Evolutionary conservation across 2,329 filamentous ascomycete species (phyloP), one percentile per base, ranked within the genome.

Genomic region (Colletotrichum nymphaeae): DNA sequence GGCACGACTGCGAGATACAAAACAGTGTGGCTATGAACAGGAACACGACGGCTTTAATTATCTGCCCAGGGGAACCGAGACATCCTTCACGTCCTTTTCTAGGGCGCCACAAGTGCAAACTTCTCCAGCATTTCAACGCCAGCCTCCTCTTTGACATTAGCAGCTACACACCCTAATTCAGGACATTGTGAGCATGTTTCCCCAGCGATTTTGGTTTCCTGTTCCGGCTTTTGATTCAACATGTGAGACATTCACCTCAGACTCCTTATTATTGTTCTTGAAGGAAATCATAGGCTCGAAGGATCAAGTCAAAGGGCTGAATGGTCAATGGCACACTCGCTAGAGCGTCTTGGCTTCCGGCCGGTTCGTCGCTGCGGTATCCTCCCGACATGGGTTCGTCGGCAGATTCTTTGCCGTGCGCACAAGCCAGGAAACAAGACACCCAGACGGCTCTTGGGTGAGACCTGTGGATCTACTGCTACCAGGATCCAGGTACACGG

Each of bases 361-460:
- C 52, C 24, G n/a, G 9, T 55, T 22, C 52, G 12, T n/a, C 52
- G 22, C 52, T 16, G n/a, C 52, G 52, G 52, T 22, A 55, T 55
- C 52, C 22, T 26, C 14, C 52, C 24, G 52, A 24, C 52, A 28
- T 26, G 9, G 11, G 24, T 55, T 55, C 24, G 14, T 26, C 11
- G 52, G n/a, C 52, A 55, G 52, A 55, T 49, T 49, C 52, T 24
- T 55, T 26, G n/a, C 52, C 52, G 72, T 49, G 42, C n/a, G 42
- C 57, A 67, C 19, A 22, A 53, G 30, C 63, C 63, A 58, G 56
- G 55, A n/a, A 49, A n/a, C 16, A 22, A 49, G 19, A 49, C 42
- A 49, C 2, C 42, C 19, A 9, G 42, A 49, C 42, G 42, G 42
- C 19, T 22, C 19, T 49, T n/a, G 16, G 7, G 6, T 49, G 42